A percentile compares a stretch with the other conserved stretches of the same genome.
phyloP scores from a whole-genome alignment of 2,329 filamentous ascomycete genomes.

The Trichophyton rubrum region DNA sequence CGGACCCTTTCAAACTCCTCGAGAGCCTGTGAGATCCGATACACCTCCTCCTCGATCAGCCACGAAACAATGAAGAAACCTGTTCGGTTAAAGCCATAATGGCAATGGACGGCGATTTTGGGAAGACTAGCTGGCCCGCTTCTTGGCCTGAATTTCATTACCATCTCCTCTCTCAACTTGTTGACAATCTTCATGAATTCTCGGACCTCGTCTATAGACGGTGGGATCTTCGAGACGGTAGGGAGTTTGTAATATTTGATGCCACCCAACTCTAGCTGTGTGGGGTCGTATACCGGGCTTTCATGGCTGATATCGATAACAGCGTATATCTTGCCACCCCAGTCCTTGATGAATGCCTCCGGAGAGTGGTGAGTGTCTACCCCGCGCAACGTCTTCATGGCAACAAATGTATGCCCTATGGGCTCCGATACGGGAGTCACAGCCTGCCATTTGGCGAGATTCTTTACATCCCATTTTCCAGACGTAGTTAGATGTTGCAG shows the following conservation, averaged over 20 bases:
- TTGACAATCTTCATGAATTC: constrained; percentile 50
- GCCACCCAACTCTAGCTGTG: constrained; percentile 51
- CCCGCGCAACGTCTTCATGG: constrained; percentile 86
- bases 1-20: constrained; percentile 60
- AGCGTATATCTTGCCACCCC: constrained; percentile 55
- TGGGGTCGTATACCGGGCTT: constrained; percentile 75
- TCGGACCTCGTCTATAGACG: constrained; percentile 48
- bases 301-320: constrained; percentile 89
- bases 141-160: constrained; percentile 17
- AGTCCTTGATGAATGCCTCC: constrained; percentile 53
- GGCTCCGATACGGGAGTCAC: constrained; percentile 64
- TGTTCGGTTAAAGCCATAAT: constrained; percentile 91
- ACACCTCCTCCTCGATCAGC: constrained; percentile 68
- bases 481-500: constrained; percentile 75
- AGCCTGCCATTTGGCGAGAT: constrained; percentile 78
- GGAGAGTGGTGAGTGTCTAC: constrained; percentile 76
- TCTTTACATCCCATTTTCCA: constrained; percentile 97
- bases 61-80: constrained; percentile 87
- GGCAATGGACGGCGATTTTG: constrained; percentile 71
- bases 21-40: constrained; percentile 61
- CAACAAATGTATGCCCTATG: constrained; percentile 69
- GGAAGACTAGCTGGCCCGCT: too few relatives aligned
- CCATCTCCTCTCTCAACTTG: constrained; percentile 45
- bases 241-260: constrained; percentile 75
- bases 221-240: constrained; percentile 83